Conservation (phyloP, 2,329 filamentous ascomycete genomes). For the Pseudogymnoascus sp. region DNA sequence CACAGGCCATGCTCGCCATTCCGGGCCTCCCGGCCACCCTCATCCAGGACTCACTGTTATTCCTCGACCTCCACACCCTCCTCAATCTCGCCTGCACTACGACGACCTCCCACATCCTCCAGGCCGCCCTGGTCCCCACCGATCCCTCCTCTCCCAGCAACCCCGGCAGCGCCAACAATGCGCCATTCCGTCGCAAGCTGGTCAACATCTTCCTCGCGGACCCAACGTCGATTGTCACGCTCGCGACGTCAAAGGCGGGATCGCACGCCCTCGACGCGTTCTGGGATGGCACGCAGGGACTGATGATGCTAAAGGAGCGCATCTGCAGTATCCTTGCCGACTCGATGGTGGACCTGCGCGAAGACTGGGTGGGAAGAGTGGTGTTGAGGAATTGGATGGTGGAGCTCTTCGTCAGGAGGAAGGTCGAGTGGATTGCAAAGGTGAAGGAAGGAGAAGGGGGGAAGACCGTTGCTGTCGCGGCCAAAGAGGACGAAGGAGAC, state of each 20-base stretch:
- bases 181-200: constrained; percentile 55
- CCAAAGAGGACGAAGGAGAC: background rate
- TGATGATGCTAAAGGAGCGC: constrained; percentile 59
- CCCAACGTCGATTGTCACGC: constrained; percentile 16
- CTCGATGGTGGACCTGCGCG: constrained; percentile 51
- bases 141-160: constrained; percentile 33
- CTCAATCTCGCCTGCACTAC: constrained; percentile 50
- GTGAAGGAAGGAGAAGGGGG: constrained; percentile 41
- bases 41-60: constrained; percentile 62
- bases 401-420: constrained; percentile 57
- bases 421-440: constrained; percentile 54
- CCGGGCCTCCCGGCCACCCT: constrained; percentile 60
- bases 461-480: background rate
- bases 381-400: constrained; percentile 69
- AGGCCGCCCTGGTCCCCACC: constrained; percentile 49
- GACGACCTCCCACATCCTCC: constrained; percentile 52
- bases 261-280: constrained; percentile 61
- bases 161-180: constrained; percentile 37
- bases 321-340: constrained; percentile 54
- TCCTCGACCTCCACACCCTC: constrained; percentile 46
- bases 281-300: constrained; percentile 52
- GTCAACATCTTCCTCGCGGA: constrained; percentile 45
- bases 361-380: constrained; percentile 54
- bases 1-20: constrained; percentile 68
- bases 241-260: constrained; percentile 49